Percentiles rank a stretch among this genome's conserved stretches.
phyloP scores from a whole-genome alignment of 225 moss, liverwort and hornwort genomes.

The Bryoerythrophyllum caledonicum region DNA sequence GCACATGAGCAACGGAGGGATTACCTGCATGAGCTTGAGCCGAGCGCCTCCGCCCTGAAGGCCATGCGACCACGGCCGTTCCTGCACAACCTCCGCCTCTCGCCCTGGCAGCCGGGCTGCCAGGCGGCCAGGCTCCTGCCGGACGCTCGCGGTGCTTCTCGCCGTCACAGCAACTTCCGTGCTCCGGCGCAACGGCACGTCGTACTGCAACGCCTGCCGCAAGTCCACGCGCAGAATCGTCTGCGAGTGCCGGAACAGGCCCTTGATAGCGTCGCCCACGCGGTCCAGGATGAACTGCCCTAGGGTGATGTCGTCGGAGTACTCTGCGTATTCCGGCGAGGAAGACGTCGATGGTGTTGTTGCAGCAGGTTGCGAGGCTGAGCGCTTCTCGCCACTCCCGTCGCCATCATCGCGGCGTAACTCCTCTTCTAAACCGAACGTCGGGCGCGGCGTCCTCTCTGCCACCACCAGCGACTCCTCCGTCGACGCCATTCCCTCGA shows the following conservation, averaged over 20 bases:
- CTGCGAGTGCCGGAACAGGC: conserved; percentile 67
- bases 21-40: conserved; percentile 84
- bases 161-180: not conserved
- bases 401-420: conserved; percentile 22
- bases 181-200: conserved; percentile 46
- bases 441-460: conserved; percentile 5
- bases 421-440: conserved; percentile 32
- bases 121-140: conserved; percentile 9
- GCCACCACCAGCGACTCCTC: conserved; percentile 23
- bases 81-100: conserved; percentile 35
- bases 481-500: conserved; percentile 23
- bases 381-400: not conserved
- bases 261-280: conserved; percentile 41
- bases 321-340: conserved; percentile 1
- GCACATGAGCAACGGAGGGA: not conserved
- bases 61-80: conserved; percentile 68
- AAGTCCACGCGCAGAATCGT: conserved; percentile 78
- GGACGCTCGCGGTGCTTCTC: not conserved
- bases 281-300: conserved; percentile 59
- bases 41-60: conserved; percentile 90
- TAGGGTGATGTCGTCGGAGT: conserved; percentile 53
- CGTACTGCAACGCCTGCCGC: conserved; percentile 61
- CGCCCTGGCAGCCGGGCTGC: no score
- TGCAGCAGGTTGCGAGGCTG: conserved; percentile 18
- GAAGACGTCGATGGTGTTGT: not conserved